Conservation (phyloP, 768 basidiomycete genomes). For the Hygrocybe punicea region DNA sequence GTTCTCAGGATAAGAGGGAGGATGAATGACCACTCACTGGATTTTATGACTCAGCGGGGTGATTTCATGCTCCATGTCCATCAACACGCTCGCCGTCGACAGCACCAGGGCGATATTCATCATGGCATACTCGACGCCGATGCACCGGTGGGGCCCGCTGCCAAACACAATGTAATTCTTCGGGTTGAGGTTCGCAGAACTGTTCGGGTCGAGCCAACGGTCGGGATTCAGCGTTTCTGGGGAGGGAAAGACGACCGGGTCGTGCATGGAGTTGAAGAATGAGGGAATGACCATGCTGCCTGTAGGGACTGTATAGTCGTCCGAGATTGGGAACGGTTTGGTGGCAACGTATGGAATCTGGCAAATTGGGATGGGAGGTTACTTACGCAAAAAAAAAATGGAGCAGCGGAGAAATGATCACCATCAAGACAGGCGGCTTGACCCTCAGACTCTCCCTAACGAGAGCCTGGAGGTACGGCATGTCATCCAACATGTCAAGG, state of each 20-base stretch:
- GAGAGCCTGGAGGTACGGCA: conserved; percentile 89
- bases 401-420: conserved; percentile 29
- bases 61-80: conserved; percentile 85
- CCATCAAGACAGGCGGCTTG: conserved; percentile 96
- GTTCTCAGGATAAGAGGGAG: neutral
- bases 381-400: neutral
- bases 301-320: conserved; percentile 88
- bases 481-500: conserved; percentile 84
- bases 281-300: conserved; percentile 94
- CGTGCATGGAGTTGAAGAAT: conserved; percentile 90
- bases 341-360: conserved; percentile 91
- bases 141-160: conserved; percentile 87
- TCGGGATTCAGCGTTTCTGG: conserved; percentile 84
- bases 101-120: conserved; percentile 88
- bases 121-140: conserved; percentile 87
- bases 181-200: conserved; percentile 76
- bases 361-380: conserved; percentile 11
- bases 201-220: conserved; percentile 86
- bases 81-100: conserved; percentile 72
- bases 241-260: conserved; percentile 80
- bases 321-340: conserved; percentile 86
- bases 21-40: conserved; percentile 51
- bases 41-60: conserved; percentile 78
- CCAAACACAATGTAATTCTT: conserved; percentile 97
- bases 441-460: conserved; percentile 91